phyloP scores from a whole-genome alignment of 2,329 filamentous ascomycete species.

The Pseudodiploospora longispora region DNA sequence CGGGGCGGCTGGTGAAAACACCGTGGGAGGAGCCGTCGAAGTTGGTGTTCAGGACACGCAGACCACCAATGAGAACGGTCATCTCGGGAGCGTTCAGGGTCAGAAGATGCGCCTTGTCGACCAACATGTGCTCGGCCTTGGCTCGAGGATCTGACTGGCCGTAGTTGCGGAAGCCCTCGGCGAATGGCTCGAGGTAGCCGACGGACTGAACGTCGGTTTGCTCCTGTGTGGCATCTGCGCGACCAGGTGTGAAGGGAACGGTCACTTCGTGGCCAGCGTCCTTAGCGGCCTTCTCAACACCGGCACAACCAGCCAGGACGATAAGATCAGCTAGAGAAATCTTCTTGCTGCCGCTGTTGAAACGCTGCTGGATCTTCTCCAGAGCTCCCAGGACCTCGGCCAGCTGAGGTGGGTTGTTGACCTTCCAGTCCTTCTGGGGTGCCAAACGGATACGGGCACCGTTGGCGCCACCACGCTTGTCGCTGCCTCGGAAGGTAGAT shows the following conservation, averaged over 20 bases:
- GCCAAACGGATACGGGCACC: slow-evolving; percentile 68
- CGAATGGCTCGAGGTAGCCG: slow-evolving; percentile 54
- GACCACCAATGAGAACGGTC: slow-evolving; percentile 61
- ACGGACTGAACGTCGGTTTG: slow-evolving; percentile 61
- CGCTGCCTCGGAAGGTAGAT: slow-evolving; percentile 63
- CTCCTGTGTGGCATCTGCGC: slow-evolving; percentile 61
- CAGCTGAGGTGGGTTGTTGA: slow-evolving; percentile 65
- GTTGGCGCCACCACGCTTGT: slow-evolving; percentile 79
- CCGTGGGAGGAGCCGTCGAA: slow-evolving; percentile 59
- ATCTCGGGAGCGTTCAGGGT: slow-evolving; percentile 62
- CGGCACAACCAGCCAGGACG: slow-evolving; percentile 60
- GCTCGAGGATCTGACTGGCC: slow-evolving; percentile 53
- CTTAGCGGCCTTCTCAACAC: slow-evolving; percentile 59
- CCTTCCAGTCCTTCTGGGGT: slow-evolving; percentile 63
- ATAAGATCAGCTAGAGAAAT: slow-evolving; percentile 70
- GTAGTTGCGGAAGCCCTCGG: slow-evolving; percentile 74
- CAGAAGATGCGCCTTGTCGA: slow-evolving; percentile 64
- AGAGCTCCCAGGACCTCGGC: slow-evolving; percentile 52
- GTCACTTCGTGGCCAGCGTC: slow-evolving; percentile 35
- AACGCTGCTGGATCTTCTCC: slow-evolving; percentile 57
- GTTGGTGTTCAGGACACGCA: slow-evolving; percentile 62
- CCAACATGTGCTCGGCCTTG: slow-evolving; percentile 57
- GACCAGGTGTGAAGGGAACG: slow-evolving; percentile 68
- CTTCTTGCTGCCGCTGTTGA: slow-evolving; percentile 60
- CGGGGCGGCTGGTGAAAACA: slow-evolving; percentile 58